A percentile compares a stretch with the other conserved stretches of the same genome.
Conservation (phyloP, 2,329 filamentous ascomycete species). For the Xylariaceae sp. region DNA sequence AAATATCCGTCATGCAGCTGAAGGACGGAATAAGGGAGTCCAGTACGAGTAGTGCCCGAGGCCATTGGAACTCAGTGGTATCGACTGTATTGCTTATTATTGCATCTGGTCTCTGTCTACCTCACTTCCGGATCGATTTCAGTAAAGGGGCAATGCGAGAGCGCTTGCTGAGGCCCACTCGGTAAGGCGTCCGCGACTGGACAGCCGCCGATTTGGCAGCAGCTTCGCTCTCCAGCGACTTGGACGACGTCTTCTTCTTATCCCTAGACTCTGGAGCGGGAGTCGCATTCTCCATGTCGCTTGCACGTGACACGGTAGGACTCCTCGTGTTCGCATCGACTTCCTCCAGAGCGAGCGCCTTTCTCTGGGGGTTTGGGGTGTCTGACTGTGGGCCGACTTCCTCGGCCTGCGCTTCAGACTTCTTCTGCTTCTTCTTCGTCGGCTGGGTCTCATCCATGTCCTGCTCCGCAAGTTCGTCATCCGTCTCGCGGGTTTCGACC, state of each 20-base stretch:
- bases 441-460: conserved; percentile 6
- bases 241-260: conserved; percentile 3
- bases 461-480: no score
- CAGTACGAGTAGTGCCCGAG: no score
- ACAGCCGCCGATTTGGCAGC: conserved; percentile 11
- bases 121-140: conserved; percentile 36
- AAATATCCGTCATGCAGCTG: no score
- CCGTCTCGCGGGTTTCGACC: no score
- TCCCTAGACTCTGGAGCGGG: conserved; percentile 3
- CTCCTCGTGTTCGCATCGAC: conserved; percentile 1
- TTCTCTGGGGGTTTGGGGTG: no score
- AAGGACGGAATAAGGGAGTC: no score
- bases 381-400: no score
- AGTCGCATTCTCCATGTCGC: conserved; percentile 1
- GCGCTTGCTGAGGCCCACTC: conserved; percentile 41
- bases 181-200: conserved; percentile 32
- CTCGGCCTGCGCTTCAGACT: no score
- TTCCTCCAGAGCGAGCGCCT: not conserved
- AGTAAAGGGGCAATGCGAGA: conserved; percentile 39
- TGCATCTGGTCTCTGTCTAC: no score
- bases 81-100: no score
- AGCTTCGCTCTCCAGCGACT: conserved; percentile 11
- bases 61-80: no score
- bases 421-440: conserved; percentile 8
- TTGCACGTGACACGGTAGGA: conserved; percentile 1